phyloP scores from a whole-genome alignment of 192 early-diverging fungal genomes.

The Dissophora globulifera region DNA sequence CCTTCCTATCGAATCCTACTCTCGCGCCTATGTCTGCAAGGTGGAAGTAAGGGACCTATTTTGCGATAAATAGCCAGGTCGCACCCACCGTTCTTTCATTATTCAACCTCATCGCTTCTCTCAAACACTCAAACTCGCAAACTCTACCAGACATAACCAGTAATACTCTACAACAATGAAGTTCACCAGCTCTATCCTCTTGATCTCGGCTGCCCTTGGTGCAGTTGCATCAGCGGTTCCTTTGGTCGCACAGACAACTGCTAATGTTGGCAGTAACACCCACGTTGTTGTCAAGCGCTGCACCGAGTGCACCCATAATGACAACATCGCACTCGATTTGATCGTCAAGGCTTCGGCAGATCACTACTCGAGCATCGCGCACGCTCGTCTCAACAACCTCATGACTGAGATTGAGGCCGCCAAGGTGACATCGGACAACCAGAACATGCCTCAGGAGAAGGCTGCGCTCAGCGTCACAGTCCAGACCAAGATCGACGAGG shows the following conservation, averaged over 20 bases:
- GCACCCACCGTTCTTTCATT: too few relatives aligned
- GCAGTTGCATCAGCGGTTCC: slow-evolving; percentile 10
- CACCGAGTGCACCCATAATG: background rate
- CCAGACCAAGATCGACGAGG: slow-evolving; percentile 25
- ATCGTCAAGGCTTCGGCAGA: slow-evolving; percentile 35
- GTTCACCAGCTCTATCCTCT: slow-evolving; percentile 7
- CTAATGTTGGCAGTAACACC: background rate
- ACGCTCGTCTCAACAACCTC: slow-evolving; percentile 23
- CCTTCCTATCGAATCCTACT: too few relatives aligned
- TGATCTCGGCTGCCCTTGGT: slow-evolving; percentile 28
- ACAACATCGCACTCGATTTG: slow-evolving; percentile 8
- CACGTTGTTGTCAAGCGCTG: slow-evolving; percentile 11
- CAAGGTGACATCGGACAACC: slow-evolving; percentile 10
- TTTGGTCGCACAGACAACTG: background rate
- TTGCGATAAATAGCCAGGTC: too few relatives aligned
- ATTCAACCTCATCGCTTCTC: too few relatives aligned
- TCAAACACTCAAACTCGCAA: too few relatives aligned
- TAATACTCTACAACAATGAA: slow-evolving; percentile 24
- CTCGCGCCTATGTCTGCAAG: too few relatives aligned
- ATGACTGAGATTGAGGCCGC: slow-evolving; percentile 16
- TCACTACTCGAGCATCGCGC: slow-evolving; percentile 28
- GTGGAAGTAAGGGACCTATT: too few relatives aligned
- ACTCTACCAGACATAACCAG: background rate
- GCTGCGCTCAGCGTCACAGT: slow-evolving; percentile 3
- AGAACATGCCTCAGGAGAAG: slow-evolving; percentile 19